Evolutionary conservation across 2,329 filamentous ascomycete genomes (phyloP), one percentile per base, ranked within the genome.

Genomic region (Colletotrichum shisoi): DNA sequence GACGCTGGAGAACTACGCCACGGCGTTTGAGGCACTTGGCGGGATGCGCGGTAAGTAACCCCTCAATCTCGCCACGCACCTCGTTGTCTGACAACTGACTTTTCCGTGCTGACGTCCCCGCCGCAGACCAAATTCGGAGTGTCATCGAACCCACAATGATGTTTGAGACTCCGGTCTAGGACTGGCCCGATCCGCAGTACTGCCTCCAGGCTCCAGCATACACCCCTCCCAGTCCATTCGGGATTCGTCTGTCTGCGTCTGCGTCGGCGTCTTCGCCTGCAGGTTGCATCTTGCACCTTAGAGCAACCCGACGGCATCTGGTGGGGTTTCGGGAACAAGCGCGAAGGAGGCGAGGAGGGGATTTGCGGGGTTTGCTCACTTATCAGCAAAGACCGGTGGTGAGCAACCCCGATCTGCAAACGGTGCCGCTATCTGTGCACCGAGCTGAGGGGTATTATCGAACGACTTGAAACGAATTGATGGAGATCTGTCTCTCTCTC

Each of bases 1-100:
- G 15, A 79, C 79, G 4, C 71, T 82, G 21, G 78, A 80, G 57
- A 82, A 82, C 68, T 82, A 82, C 62, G 76, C 74, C n/a, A 78
- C 75, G 19, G 77, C 79, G 2, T 82, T 81, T 63, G 79, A 81
- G 70, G 79, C 79, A n/a, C 69, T 82, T 54, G 78, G 79, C 31
- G 79, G 79, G 15, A 82, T 82, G 79, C 75, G 79, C 76, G 79
- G 80, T 80, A 69, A 72, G 74, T 45, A 42, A 58, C 37, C 53
- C 65, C 61, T n/a, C 54, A 49, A 13, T 12, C 44, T 40, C 15
- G 21, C 19, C 45, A 31, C 12, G 27, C 45, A 40, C 12, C n/a
- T 37, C 34, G 5, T 19, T 49, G 12, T 40, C 40, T 13, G 9
- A 45, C 19, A 15, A 19, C 34, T 8, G 27, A 31, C 27, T 31